Conservation (phyloP, 2,329 filamentous ascomycete genomes). For the Thielaviopsis ethacetica region DNA sequence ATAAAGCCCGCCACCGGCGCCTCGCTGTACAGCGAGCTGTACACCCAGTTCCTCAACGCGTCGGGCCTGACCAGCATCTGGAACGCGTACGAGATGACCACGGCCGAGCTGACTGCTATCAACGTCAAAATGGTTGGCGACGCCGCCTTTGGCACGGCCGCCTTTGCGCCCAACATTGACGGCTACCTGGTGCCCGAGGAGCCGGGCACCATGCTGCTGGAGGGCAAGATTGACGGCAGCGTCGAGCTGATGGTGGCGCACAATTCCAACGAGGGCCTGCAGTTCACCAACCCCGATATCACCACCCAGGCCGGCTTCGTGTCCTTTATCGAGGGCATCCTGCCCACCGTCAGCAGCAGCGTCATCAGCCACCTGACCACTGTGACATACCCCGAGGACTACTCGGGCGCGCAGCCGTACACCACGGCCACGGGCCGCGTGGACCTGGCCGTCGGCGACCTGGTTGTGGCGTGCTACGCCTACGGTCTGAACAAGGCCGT, state of each 20-base stretch:
- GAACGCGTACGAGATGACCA: neutral
- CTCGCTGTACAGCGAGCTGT: constrained; percentile 5
- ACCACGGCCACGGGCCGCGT: constrained; percentile 7
- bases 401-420: constrained; percentile 4
- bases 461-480: constrained; percentile 32
- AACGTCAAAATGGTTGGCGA: constrained; percentile 15
- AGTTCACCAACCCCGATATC: constrained; percentile 21
- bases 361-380: constrained; percentile 24
- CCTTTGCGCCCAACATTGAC: constrained; percentile 22
- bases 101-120: constrained; percentile 17
- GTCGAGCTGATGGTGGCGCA: constrained; percentile 16
- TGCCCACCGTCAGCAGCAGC: constrained; percentile 14
- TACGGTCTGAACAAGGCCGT: constrained; percentile 29
- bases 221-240: constrained; percentile 17
- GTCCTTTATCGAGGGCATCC: constrained; percentile 20
- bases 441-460: constrained; percentile 24
- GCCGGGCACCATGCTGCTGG: constrained; percentile 18
- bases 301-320: constrained; percentile 23
- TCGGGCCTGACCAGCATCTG: neutral
- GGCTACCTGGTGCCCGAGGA: constrained; percentile 17
- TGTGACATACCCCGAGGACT: constrained; percentile 13
- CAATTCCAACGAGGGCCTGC: constrained; percentile 33
- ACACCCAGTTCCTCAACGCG: constrained; percentile 13
- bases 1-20: constrained; percentile 6
- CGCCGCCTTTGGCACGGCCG: constrained; percentile 14